Evolutionary conservation across 139 green algal genomes (phyloP), one percentile per base, ranked within the genome.

Genomic region (Asterochloris sp.): DNA sequence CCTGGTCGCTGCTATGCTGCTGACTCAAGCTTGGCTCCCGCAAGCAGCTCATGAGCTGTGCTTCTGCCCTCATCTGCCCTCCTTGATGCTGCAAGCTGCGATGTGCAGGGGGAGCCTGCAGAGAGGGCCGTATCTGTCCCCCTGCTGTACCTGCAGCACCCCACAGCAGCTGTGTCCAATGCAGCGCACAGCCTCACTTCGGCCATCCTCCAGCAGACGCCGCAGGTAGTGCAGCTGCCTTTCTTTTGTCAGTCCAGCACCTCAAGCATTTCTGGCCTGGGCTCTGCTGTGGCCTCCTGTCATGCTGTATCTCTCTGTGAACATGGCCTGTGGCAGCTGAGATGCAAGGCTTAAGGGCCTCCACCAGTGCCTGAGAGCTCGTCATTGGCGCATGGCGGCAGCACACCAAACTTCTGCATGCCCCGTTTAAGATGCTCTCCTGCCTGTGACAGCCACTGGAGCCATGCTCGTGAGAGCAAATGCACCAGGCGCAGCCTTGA

Each of bases 81-180:
- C 4, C 38, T 54, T 54, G 38, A 6, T 54, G 38, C 6, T 54
- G 4, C 38, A 54, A 54, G 83, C 69, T 26, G 4, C 0, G 21
- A 10, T 28, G 69, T 73, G 81, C 81, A 79, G 80, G 62, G 62
- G 27, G 26, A 66, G 23, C 27, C 68, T 13, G 13, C 12, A 0
- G 15, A 75, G 15, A n/a, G 75, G 81, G 62, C 27, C 21, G 29
- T 27, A 26, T 85, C 87, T 12, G 12, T 90, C 1, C 71, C 76
- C 26, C 81, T 91, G 12, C 80, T 91, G 63, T 88, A 83, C 76
- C 54, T 90, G 62, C 76, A 78, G 28, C 83, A 90, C 67, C 85
- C 85, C 6, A 76, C 86, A 12, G 47, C 79, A 10, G 54, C 85
- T 19, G 38, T 82, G 1, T 54, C 80, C 9, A 69, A 66, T 15